phyloP scores from a whole-genome alignment of 2,329 filamentous ascomycete genomes.

The Aspergillus intermedius region DNA sequence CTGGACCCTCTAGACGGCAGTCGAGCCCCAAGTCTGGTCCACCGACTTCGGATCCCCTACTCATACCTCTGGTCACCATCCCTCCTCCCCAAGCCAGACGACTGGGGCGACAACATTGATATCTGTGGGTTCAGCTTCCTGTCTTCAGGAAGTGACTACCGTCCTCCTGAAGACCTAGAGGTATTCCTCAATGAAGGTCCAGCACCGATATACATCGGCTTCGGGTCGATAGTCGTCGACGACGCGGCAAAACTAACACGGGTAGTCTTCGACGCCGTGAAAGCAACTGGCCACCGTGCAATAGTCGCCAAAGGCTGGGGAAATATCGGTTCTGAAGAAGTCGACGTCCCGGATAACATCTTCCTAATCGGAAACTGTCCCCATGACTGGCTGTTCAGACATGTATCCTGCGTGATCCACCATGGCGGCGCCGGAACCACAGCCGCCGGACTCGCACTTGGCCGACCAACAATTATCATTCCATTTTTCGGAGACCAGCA shows the following conservation, averaged over 20 bases:
- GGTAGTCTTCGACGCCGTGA: slow-evolving; percentile 65
- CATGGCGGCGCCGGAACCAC: slow-evolving; percentile 86
- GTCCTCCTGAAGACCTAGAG: slow-evolving; percentile 58
- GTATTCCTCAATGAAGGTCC: slow-evolving; percentile 62
- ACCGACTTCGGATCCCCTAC: slow-evolving; percentile 68
- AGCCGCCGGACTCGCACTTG: slow-evolving; percentile 73
- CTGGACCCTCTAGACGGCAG: slow-evolving; percentile 72
- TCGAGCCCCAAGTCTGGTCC: slow-evolving; percentile 74
- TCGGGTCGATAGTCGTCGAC: slow-evolving; percentile 75
- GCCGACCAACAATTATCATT: slow-evolving; percentile 73
- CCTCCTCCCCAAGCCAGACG: slow-evolving; percentile 69
- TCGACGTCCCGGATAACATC: slow-evolving; percentile 65
- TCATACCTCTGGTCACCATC: slow-evolving; percentile 90
- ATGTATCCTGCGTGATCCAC: slow-evolving; percentile 74
- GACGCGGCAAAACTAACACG: slow-evolving; percentile 65
- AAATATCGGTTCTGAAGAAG: slow-evolving; percentile 65
- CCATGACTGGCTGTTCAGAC: slow-evolving; percentile 83
- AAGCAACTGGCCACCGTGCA: slow-evolving; percentile 62
- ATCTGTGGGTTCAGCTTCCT: slow-evolving; percentile 74
- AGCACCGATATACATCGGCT: slow-evolving; percentile 74
- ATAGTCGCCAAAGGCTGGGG: slow-evolving; percentile 86
- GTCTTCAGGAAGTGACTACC: slow-evolving; percentile 59
- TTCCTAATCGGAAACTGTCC: slow-evolving; percentile 81
- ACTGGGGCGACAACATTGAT: slow-evolving; percentile 66
- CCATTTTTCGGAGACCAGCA: slow-evolving; percentile 84